Evolutionary conservation across 208 protist genomes (phyloP), one percentile per base, ranked within the genome.

Genomic region (Leishmania aethiopica): DNA sequence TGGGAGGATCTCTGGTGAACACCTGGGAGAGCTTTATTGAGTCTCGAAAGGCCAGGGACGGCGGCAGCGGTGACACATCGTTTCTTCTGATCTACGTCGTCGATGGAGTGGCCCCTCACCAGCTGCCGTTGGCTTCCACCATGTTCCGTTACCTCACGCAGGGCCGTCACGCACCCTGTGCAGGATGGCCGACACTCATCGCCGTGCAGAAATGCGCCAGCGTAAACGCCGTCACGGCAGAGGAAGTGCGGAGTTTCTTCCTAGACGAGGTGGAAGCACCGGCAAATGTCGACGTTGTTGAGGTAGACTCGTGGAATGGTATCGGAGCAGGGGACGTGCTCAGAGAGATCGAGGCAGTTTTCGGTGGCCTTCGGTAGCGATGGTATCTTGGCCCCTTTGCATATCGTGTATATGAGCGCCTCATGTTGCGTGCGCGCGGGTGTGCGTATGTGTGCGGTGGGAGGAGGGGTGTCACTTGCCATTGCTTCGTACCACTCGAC

Each of bases 281-380:
- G 6, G 64, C 59, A 8, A 71, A 80, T 25, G n/a, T 78, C 17
- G 51, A 57, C 40, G 40, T 94, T 40, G 32, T 97, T 32, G 88
- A 88, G 77, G 88, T 92, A 15, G 92, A 96, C 84, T 93, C 92
- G 69, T 97, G 92, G 94, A 96, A 95, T 77, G 92, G 91, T 1
- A 67, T 94, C 6, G 94, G 92, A 15, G 64, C 94, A 35, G 88
- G 85, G 8, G 90, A 93, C 69, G 84, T 94, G 32, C 67, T 91
- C 37, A 62, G 25, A 6, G 13, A 7, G 6, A 45, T 78, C 3
- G 40, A 69, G 57, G n/a, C 57, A 25, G 64, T 35, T 28, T 66
- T 76, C 15, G 67, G 66, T 67, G 49, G 17, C 35, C 32, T 17
- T 55, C 73, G 25, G 32, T 77, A 77, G 73, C 47, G 32, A 77